Base-by-base conservation (phyloP, 371 early-diverging fungal species). In the Funneliformis caledonium region DNA sequence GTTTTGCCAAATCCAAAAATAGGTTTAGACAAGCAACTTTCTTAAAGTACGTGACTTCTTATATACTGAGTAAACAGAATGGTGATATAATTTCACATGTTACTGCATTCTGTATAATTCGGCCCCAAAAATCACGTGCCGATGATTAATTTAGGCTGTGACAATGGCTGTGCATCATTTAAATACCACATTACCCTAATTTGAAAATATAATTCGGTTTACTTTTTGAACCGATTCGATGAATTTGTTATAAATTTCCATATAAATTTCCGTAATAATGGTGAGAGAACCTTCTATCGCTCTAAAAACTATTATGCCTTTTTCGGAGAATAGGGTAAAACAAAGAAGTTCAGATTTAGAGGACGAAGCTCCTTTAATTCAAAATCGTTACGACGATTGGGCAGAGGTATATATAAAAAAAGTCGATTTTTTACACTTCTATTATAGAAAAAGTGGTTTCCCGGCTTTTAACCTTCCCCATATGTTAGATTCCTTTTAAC, bases 241-340 rank as follows among this genome's bases (percentile, higher is more conserved):
- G 56, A 56, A 52, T 19, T 19, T 52, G 19, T 52, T 16, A 52
- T 56, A 19, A 56, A 7, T 56, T 26, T 26, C 26, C 26, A 26
- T 56, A 19, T 56, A 56, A 56, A 56, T 8, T 19, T 56, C 56
- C 56, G 56, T 48, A n/a, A 78, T 31, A 68, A 78, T 78, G 78
- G 78, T 45, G 50, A 78, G 68, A 48, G 78, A 78, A 14, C 52
- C 78, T 78, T 78, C 78, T 31, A 78, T 78, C n/a, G 64, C 78
- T 50, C 67, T 78, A 52, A 78, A 79, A 70, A 56, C 70, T 45
- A 79, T 79, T 69, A 59, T 79, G 19, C 72, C 80, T 31, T 79
- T 70, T 79, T 52, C 67, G 33, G 72, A 79, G 4, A 42, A 33
- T 26, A 68, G 80, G 22, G 45, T 19, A 70, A 79, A 79, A 72